Evolutionary conservation across 2,329 filamentous ascomycete genomes (phyloP), one percentile per base, ranked within the genome.

Genomic region (Cladosporium oxysporum): DNA sequence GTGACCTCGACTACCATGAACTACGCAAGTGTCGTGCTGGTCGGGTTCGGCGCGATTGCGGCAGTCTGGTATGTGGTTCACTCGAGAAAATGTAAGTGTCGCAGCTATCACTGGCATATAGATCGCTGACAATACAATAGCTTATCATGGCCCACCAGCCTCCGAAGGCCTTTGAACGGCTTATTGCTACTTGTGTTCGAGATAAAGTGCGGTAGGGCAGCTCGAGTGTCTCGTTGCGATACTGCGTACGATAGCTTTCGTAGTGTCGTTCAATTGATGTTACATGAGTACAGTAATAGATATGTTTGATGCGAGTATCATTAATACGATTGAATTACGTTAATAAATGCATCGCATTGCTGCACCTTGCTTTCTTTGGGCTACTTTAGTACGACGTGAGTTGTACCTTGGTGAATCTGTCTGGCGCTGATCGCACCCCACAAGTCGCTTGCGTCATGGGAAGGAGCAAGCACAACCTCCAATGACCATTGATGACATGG

Each of bases 1-100:
- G 84, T 85, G 66, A 85, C 80, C 1, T 78, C 78, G 0, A 81
- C 77, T 0, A 82, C 82, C 62, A 86, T 85, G 76, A 88, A 87
- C 68, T 88, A 88, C 71, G 84, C 85, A 2, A 68, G 67, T 31
- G 85, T 87, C 0, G 85, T 88, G 2, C 83, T 88, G 67, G 79
- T 84, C 8, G 77, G 82, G 53, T 87, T 89, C 67, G 80, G 80
- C 64, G 77, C 60, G 16, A 67, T 69, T 37, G 67, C 69, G 10
- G 68, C 65, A 2, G 35, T 68, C 14, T 70, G 67, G 67, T 70
- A 70, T 58, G 58, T n/a, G 5, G 55, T 69, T 14, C 66, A 71
- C 31, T 71, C 69, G 57, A 65, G 61, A 11, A 63, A 63, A 31
- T 63, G 61, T 63, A 28, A 63, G 61, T 57, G 6, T 58, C 10